phyloP scores from a whole-genome alignment of 495 filamentous ascomycete genomes.

The Neurospora tetrasperma region DNA sequence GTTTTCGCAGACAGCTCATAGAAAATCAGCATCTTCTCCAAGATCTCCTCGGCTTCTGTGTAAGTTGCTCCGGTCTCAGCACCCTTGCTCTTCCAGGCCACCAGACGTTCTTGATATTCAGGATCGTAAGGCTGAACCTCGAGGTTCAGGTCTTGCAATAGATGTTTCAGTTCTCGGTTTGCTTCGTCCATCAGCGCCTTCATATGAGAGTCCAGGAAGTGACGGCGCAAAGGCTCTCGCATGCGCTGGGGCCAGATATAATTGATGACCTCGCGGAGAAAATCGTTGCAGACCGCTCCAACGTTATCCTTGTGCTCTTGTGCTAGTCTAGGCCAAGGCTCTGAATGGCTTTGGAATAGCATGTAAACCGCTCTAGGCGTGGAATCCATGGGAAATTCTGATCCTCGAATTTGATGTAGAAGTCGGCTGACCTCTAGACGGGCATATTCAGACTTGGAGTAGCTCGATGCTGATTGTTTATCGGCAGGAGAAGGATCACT shows the following conservation, averaged over 20 bases:
- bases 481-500: neutral
- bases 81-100: slow-evolving; percentile 19
- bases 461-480: neutral
- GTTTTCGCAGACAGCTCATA: slow-evolving; percentile 31
- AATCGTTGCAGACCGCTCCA: slow-evolving; percentile 34
- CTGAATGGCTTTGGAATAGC: slow-evolving; percentile 31
- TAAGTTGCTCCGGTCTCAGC: slow-evolving; percentile 20
- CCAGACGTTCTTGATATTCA: slow-evolving; percentile 29
- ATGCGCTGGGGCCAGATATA: slow-evolving; percentile 32
- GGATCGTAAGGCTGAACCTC: slow-evolving; percentile 34
- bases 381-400: slow-evolving; percentile 31
- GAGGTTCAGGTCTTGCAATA: slow-evolving; percentile 26
- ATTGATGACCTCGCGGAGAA: slow-evolving; percentile 31
- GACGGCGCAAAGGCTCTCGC: slow-evolving; percentile 26
- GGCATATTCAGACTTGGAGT: slow-evolving; percentile 24
- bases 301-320: slow-evolving; percentile 35
- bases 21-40: slow-evolving; percentile 36
- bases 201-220: slow-evolving; percentile 28
- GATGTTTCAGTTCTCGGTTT: slow-evolving; percentile 25
- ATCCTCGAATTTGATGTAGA: slow-evolving; percentile 28
- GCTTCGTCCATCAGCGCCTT: slow-evolving; percentile 28
- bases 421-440: slow-evolving; percentile 26
- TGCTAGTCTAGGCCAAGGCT: slow-evolving; percentile 30
- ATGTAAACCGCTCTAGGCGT: slow-evolving; percentile 33
- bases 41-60: slow-evolving; percentile 28